Evolutionary conservation across 805 yeast genomes (phyloP), one percentile per base, ranked within the genome.

Genomic region (Starmerella apicola): DNA sequence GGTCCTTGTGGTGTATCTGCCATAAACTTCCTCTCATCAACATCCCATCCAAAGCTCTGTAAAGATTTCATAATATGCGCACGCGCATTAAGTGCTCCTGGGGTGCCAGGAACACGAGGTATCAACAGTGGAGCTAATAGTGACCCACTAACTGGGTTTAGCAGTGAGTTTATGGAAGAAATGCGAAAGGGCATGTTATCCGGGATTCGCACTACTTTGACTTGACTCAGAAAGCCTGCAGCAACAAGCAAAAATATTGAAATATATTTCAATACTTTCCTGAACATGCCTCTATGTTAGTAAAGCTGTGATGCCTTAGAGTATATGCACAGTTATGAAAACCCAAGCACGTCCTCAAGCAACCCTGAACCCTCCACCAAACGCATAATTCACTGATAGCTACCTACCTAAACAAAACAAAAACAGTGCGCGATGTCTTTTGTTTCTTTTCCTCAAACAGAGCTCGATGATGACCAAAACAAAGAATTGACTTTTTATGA

Each of bases 1-100:
- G 53, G 52, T 18, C 61, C 65, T 5, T 51, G 46, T 16, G 72
- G 72, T 1, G 63, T 56, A 18, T 65, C 58, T 3, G 55, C 60
- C 6, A 38, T 38, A 43, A 63, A 62, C 18, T 34, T 27, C 35
- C 58, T 63, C 25, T 54, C 51, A 20, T 43, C 39, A 2, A 55
- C 51, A 1, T 34, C 37, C 58, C 62, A 59, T 5, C 49, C 45
- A 26, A 65, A 42, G 1, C 35, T 28, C 10, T 49, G 39, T 38
- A 70, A 67, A 17, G 61, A 64, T 1, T 42, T 19, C 12, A 30
- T 29, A 15, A 50, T 39, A 33, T 49, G 52, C 12, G 38, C n/a
- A 20, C 49, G 43, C 4, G 52, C 57, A 15, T 5, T 31, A 12
- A 15, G 5, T 4, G 42, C 37, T 4, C 49, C 51, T 3, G 36